phyloP scores from a whole-genome alignment of 768 basidiomycete genomes.

The Lactarius akahatsu region DNA sequence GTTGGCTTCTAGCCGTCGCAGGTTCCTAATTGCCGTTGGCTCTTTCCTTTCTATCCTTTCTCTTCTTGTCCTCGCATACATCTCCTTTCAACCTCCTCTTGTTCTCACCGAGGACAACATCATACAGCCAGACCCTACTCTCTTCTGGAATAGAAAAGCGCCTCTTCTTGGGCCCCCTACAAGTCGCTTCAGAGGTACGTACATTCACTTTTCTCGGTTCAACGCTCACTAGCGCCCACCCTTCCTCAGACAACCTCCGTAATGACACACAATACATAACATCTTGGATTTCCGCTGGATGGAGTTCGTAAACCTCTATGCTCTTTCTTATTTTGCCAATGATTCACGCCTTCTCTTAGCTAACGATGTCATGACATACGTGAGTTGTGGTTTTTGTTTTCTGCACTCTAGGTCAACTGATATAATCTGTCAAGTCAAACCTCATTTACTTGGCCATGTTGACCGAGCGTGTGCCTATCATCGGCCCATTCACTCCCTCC shows the following conservation, averaged over 20 bases:
- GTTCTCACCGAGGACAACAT: background rate
- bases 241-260: conserved; percentile 55
- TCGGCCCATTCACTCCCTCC: conserved; percentile 43
- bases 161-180: conserved; percentile 51
- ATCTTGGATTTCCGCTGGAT: conserved; percentile 75
- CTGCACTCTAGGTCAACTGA: background rate
- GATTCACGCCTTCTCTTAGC: conserved; percentile 40
- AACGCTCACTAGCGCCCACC: background rate
- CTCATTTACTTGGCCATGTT: conserved; percentile 43
- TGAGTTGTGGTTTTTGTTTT: conserved; percentile 33
- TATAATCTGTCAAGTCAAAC: conserved; percentile 34
- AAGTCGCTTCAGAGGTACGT: conserved; percentile 52
- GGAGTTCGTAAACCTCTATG: conserved; percentile 44
- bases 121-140: background rate
- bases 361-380: conserved; percentile 77
- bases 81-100: conserved; percentile 5
- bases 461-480: conserved; percentile 42
- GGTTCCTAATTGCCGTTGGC: background rate
- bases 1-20: conserved; percentile 10
- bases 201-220: background rate
- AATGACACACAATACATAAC: conserved; percentile 64
- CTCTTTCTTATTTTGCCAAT: background rate
- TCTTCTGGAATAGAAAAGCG: conserved; percentile 15
- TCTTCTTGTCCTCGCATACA: conserved; percentile 11
- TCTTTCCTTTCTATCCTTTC: conserved; percentile 12